A percentile compares a stretch with the other conserved stretches of the same genome.
Conservation (phyloP, 257 asterid genomes). For the Solanum piurae region DNA sequence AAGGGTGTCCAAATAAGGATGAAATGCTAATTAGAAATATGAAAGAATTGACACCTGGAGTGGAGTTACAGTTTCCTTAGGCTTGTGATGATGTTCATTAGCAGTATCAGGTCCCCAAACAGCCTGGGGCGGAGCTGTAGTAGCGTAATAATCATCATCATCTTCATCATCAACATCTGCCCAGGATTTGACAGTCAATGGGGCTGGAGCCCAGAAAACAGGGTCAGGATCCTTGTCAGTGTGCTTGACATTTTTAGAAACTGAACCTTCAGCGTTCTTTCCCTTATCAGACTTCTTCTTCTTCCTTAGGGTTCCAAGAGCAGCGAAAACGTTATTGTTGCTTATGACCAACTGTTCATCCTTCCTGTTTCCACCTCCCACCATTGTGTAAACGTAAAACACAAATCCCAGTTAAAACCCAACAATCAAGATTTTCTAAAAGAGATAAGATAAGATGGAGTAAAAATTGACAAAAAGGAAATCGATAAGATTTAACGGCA, state of each 20-base stretch:
- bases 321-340: slow-evolving; percentile 85
- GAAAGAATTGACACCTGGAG: slow-evolving; percentile 43
- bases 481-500: background rate
- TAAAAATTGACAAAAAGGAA: background rate
- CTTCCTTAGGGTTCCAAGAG: slow-evolving; percentile 73
- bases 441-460: background rate
- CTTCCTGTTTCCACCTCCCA: slow-evolving; percentile 83
- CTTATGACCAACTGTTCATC: slow-evolving; percentile 62
- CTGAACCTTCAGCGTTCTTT: slow-evolving; percentile 21
- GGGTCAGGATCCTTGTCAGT: slow-evolving; percentile 9
- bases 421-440: background rate
- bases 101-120: slow-evolving; percentile 46
- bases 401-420: background rate
- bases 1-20: background rate
- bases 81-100: slow-evolving; percentile 14
- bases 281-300: slow-evolving; percentile 79
- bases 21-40: background rate
- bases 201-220: slow-evolving; percentile 93
- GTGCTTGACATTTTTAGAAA: slow-evolving; percentile 25
- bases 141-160: slow-evolving; percentile 89
- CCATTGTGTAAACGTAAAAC: slow-evolving; percentile 23
- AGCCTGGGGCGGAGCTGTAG: slow-evolving; percentile 77
- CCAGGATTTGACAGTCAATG: slow-evolving; percentile 76
- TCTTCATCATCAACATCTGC: slow-evolving; percentile 98
- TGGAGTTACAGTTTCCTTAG: slow-evolving; percentile 4